These are phyloP conservation scores for Solanum peruvianum DNA, from an alignment of 257 asterid genomes.

Conservation along the genomic window DNA sequence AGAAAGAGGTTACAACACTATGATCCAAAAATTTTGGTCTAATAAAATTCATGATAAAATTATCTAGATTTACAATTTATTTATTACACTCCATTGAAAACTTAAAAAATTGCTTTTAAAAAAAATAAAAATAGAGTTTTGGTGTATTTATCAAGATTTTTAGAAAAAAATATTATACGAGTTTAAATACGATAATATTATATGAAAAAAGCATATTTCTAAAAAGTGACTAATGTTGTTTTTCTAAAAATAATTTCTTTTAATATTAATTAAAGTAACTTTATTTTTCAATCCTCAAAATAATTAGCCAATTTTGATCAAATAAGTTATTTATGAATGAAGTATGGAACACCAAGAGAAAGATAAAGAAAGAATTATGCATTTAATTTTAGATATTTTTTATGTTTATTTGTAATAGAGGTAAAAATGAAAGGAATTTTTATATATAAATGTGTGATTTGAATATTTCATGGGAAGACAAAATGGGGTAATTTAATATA, in stretches of 20 bases:
- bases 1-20: constrained; percentile 7
- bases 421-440: background rate
- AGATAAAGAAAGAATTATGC: background rate
- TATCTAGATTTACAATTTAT: background rate
- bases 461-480: background rate
- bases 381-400: background rate
- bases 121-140: background rate
- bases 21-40: constrained; percentile 4
- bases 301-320: background rate
- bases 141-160: background rate
- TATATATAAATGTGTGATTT: background rate
- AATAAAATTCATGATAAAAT: background rate
- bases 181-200: no score
- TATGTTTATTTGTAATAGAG: background rate
- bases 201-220: no score
- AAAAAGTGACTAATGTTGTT: background rate
- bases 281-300: background rate
- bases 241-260: background rate
- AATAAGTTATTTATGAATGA: background rate
- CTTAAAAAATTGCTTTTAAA: no score
- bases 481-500: background rate
- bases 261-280: background rate
- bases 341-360: background rate
- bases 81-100: background rate
- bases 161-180: no score